A percentile compares a stretch with the other conserved stretches of the same genome.
Conservation (phyloP, 2,329 filamentous ascomycete genomes). For the Alternaria gaisen region DNA sequence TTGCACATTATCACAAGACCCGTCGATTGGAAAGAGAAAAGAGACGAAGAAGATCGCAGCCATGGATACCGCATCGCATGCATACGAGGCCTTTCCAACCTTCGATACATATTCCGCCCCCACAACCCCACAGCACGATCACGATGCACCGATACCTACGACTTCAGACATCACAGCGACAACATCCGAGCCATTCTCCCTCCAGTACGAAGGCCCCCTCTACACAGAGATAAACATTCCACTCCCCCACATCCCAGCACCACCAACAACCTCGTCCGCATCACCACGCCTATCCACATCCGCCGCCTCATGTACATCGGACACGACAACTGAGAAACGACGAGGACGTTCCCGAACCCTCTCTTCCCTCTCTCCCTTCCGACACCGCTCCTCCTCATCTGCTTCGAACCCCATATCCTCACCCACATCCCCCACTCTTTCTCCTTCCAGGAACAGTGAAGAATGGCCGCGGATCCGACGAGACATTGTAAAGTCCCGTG, state of each 20-base stretch:
- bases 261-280: neutral
- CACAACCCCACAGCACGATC: slow-evolving; percentile 10
- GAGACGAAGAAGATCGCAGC: neutral
- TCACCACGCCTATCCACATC: neutral
- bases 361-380: slow-evolving; percentile 36
- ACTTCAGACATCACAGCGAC: neutral
- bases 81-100: slow-evolving; percentile 4
- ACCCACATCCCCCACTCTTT: slow-evolving; percentile 19
- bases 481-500: slow-evolving; percentile 28
- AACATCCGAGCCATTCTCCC: neutral
- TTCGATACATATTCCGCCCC: slow-evolving; percentile 3
- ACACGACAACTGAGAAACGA: neutral
- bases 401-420: slow-evolving; percentile 10
- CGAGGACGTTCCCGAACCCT: slow-evolving; percentile 35
- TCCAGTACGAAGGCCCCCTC: slow-evolving; percentile 34
- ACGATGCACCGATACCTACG: neutral
- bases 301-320: neutral
- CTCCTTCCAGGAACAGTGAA: slow-evolving; percentile 11
- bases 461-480: slow-evolving; percentile 36
- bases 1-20: neutral
- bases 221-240: slow-evolving; percentile 50
- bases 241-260: slow-evolving; percentile 32
- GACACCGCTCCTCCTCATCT: slow-evolving; percentile 27
- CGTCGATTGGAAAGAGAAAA: neutral
- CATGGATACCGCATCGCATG: slow-evolving; percentile 3